Percentiles rank a stretch among this genome's conserved stretches.
Evolutionary conservation across 2,329 filamentous ascomycete genomes (phyloP).

Genomic region (Chrysoporthe puriensis): DNA sequence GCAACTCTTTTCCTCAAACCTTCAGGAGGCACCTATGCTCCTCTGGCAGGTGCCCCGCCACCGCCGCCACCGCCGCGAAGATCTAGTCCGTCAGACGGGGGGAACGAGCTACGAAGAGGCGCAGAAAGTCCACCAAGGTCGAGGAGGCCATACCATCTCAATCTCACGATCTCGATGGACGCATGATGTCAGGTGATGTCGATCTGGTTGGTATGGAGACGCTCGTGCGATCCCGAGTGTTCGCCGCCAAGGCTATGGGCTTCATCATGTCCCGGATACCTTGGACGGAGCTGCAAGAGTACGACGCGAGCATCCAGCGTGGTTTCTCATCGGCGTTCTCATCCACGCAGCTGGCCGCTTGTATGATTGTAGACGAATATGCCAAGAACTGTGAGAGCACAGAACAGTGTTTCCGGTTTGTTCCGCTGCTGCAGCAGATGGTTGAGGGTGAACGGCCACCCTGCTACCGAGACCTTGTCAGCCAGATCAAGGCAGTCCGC

Average conservation of each 20-base stretch:
- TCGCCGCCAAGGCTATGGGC: slow-evolving; percentile 83
- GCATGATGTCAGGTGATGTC: slow-evolving; percentile 96
- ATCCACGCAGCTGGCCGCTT: slow-evolving; percentile 82
- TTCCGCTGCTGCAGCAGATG: slow-evolving; percentile 70
- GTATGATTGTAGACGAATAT: slow-evolving; percentile 87
- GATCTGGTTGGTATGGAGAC: slow-evolving; percentile 90
- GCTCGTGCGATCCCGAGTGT: slow-evolving; percentile 87
- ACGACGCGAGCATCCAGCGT: slow-evolving; percentile 66
- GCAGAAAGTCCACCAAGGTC: slow-evolving; percentile 82
- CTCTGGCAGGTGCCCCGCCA: slow-evolving; percentile 48
- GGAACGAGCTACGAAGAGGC: slow-evolving; percentile 72
- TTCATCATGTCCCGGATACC: slow-evolving; percentile 80
- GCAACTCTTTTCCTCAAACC: slow-evolving; percentile 87
- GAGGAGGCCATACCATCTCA: slow-evolving; percentile 69
- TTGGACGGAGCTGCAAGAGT: slow-evolving; percentile 61
- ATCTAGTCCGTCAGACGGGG: slow-evolving; percentile 55
- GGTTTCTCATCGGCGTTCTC: slow-evolving; percentile 75
- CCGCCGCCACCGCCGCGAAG: slow-evolving; percentile 50
- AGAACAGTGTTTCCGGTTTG: slow-evolving; percentile 61
- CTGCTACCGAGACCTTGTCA: slow-evolving; percentile 88
- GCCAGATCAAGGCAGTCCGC: slow-evolving; percentile 84
- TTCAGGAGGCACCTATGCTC: slow-evolving; percentile 81
- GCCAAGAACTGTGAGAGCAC: slow-evolving; percentile 60
- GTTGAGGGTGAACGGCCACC: slow-evolving; percentile 80
- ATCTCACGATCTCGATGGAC: slow-evolving; percentile 95